These are phyloP conservation scores for Hypoxylon sp. DNA, from an alignment of 2,329 filamentous ascomycete genomes.

Conservation along the genomic window DNA sequence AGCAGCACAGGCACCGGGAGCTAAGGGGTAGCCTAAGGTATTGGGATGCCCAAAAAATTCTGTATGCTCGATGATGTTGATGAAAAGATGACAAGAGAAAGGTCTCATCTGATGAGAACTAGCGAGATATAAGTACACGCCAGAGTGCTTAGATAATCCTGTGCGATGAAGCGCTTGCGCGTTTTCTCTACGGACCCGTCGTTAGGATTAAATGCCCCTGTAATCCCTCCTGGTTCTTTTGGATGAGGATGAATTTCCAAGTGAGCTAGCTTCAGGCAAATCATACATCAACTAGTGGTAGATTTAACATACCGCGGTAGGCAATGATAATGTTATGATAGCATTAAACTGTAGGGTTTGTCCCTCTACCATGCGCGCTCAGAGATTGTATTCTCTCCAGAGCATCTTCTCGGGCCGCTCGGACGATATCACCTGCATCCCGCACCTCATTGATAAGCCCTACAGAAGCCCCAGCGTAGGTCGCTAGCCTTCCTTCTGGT, in stretches of 20 bases:
- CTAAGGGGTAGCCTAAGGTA: not conserved
- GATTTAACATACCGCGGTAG: not conserved
- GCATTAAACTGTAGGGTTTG: not conserved
- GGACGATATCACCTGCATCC: conserved; percentile 11
- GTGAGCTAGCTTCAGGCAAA: not conserved
- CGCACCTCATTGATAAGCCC: conserved; percentile 24
- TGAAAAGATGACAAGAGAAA: not conserved
- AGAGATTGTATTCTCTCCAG: not conserved
- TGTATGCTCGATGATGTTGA: not conserved
- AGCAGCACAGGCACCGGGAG: too few relatives aligned
- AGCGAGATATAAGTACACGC: not conserved
- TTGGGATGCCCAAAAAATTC: not conserved
- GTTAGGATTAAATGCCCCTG: not conserved
- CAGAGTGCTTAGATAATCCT: not conserved
- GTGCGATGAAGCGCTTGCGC: not conserved
- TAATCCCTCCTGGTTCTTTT: not conserved
- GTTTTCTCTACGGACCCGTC: not conserved
- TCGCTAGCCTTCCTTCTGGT: conserved; percentile 9
- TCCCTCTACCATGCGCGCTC: not conserved
- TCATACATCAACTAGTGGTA: not conserved
- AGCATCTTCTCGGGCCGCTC: not conserved
- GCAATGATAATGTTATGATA: not conserved
- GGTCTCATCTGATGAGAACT: not conserved
- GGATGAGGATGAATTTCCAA: not conserved
- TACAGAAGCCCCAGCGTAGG: conserved; percentile 28